Evolutionary conservation across 257 asterid species (phyloP), one percentile per base, ranked within the genome.

Genomic region (Solanum boliviense): DNA sequence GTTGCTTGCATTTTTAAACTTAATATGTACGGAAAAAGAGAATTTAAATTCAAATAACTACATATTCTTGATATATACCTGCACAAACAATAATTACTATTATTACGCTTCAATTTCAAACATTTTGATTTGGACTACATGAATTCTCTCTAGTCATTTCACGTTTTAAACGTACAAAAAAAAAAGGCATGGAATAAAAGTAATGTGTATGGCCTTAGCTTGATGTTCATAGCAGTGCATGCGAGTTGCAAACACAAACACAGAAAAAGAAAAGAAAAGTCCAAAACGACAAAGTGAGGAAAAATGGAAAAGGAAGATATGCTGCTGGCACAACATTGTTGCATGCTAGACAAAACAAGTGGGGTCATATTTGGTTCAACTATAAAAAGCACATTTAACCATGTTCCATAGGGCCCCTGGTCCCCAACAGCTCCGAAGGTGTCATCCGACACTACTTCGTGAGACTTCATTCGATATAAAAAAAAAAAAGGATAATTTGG

Each of bases 261-360:
- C 18, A 20, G 68, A 7, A 44, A 73, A 75, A 11, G 36, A 34
- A 35, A 48, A 75, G 52, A 72, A 15, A 78, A 87, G 56, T 31
- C 34, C 79, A 62, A 76, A 62, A 87, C 70, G 48, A 67, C 78
- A 46, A 84, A 31, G 75, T 25, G 67, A 36, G 25, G 68, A 27
- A 36, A 35, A 23, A 65, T 11, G 32, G 68, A 34, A 87, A 71
- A 60, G 87, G 76, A 84, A 62, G 32, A 25, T 48, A 81, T 81
- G 85, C 3, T 74, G 31, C 16, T 56, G 84, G 75, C 83, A 35
- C 29, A 25, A 4, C 82, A 82, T 65, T 88, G 90, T 87, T 87
- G 44, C 87, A 89, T 38, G 91, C 84, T 87, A 71, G 88, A 87
- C 92, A 85, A 90, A 90, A 83, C 90, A 90, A 87, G 90, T 90